phyloP scores from a whole-genome alignment of 495 filamentous ascomycete species.

The Penicillium malachiteum region DNA sequence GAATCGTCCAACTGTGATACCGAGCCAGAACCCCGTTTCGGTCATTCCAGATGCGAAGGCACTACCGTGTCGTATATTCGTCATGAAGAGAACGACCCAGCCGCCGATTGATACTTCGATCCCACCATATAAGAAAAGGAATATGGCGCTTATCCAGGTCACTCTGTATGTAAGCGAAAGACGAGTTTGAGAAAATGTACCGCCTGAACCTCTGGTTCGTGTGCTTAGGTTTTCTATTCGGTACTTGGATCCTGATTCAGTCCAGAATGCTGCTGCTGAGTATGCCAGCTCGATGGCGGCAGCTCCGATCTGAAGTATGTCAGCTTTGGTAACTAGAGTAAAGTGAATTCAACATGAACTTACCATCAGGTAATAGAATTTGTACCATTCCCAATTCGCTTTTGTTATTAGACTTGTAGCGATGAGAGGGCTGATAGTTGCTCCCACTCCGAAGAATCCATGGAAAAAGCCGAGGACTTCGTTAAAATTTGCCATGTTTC shows the following conservation, averaged over 20 bases:
- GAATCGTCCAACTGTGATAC: constrained; percentile 55
- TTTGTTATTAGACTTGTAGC: constrained; percentile 56
- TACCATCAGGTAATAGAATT: constrained; percentile 59
- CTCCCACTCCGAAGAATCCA: constrained; percentile 57
- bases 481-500: constrained; percentile 56
- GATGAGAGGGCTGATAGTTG: constrained; percentile 52
- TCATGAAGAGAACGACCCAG: constrained; percentile 63
- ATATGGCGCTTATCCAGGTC: constrained; percentile 66
- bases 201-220: constrained; percentile 2
- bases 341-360: neutral
- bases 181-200: constrained; percentile 55
- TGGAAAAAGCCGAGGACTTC: constrained; percentile 58
- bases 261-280: constrained; percentile 61
- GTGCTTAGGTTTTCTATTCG: constrained; percentile 26
- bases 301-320: constrained; percentile 51
- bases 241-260: constrained; percentile 29
- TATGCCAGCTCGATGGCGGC: constrained; percentile 55
- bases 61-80: constrained; percentile 47
- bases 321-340: neutral
- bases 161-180: constrained; percentile 45
- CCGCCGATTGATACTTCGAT: constrained; percentile 73
- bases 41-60: constrained; percentile 55
- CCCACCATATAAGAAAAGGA: constrained; percentile 76
- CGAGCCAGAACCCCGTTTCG: constrained; percentile 61
- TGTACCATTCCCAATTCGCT: constrained; percentile 50